Evolutionary conservation across 1,284 basidiomycete species (phyloP).

Genomic region (Ceratobasidium sp.): DNA sequence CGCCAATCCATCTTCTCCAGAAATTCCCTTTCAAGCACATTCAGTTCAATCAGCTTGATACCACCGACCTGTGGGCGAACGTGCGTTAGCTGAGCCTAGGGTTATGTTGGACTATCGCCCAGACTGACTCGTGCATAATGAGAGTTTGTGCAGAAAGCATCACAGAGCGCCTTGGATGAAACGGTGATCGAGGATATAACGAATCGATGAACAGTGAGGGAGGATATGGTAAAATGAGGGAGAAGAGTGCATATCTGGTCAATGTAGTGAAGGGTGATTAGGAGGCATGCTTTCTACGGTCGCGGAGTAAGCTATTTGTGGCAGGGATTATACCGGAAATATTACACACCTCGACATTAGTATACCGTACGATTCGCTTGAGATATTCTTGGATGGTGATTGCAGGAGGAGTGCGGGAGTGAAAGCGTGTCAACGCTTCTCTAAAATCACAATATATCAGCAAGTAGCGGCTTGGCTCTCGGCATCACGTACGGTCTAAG

Average conservation of each 20-base stretch:
- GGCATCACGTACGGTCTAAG: constrained; percentile 72
- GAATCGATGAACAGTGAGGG: constrained; percentile 95
- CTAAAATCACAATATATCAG: constrained; percentile 55
- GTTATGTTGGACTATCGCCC: background rate
- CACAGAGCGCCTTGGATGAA: constrained; percentile 90
- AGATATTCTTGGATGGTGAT: constrained; percentile 92
- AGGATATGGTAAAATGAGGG: constrained; percentile 89
- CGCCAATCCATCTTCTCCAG: constrained; percentile 90
- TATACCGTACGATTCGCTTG: constrained; percentile 88
- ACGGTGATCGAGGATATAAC: constrained; percentile 89
- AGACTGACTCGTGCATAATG: constrained; percentile 71
- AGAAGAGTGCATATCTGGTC: constrained; percentile 90
- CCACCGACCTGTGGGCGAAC: constrained; percentile 78
- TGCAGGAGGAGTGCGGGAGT: constrained; percentile 86
- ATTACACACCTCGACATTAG: constrained; percentile 83
- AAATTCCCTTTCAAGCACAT: constrained; percentile 92
- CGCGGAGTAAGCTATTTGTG: constrained; percentile 7
- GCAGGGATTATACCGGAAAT: background rate
- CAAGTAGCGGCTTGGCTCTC: constrained; percentile 27
- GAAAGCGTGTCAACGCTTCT: constrained; percentile 89
- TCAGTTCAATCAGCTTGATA: constrained; percentile 88
- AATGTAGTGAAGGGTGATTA: constrained; percentile 92
- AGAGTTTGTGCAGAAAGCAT: constrained; percentile 91
- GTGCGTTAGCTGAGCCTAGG: constrained; percentile 19
- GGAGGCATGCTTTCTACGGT: constrained; percentile 81